phyloP scores from a whole-genome alignment of 345 rosid species.

The Populus alba region DNA sequence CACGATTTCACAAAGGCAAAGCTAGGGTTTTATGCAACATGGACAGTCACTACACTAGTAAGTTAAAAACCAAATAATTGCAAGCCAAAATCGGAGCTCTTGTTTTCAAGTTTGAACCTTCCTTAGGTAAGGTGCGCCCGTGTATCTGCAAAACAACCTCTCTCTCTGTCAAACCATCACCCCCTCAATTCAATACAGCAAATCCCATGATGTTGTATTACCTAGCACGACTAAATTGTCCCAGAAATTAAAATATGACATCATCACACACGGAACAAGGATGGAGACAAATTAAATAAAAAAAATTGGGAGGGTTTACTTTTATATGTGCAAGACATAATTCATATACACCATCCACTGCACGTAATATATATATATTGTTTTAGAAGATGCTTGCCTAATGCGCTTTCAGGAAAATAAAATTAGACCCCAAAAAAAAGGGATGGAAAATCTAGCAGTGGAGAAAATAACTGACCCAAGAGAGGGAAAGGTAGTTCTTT shows the following conservation, averaged over 20 bases:
- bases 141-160: background rate
- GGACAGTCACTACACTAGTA: background rate
- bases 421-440: background rate
- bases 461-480: background rate
- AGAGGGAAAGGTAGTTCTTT: background rate
- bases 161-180: background rate
- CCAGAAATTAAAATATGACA: background rate
- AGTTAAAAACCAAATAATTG: background rate
- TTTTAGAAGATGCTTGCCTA: constrained; percentile 6
- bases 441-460: constrained; percentile 12
- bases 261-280: background rate
- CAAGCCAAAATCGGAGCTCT: background rate
- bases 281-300: background rate
- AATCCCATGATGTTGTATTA: background rate
- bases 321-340: constrained; percentile 27
- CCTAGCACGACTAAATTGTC: background rate
- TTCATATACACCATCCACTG: constrained; percentile 34
- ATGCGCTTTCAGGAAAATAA: constrained; percentile 19
- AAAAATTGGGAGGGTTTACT: constrained; percentile 21
- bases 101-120: background rate
- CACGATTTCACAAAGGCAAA: background rate
- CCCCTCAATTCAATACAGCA: background rate
- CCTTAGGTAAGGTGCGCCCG: background rate
- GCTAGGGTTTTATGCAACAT: background rate
- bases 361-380: constrained; percentile 16